Evolutionary conservation across 2,329 filamentous ascomycete species (phyloP), one percentile per base, ranked within the genome.

Genomic region (Incumbomyces lentus): DNA sequence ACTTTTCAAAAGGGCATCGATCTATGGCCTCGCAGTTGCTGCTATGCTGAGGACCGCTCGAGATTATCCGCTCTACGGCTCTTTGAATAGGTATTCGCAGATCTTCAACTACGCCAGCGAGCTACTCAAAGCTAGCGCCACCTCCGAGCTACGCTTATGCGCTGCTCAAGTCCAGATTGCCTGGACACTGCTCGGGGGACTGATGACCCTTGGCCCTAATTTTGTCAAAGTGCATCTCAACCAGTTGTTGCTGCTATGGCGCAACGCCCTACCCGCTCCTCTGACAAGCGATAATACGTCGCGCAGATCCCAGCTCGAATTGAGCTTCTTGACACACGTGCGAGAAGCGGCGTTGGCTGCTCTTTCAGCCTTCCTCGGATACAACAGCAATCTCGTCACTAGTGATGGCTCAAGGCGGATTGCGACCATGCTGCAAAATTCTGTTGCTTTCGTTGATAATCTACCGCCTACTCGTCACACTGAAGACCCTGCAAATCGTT

Each of bases 181-280:
- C 4, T 98, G 92, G 90, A 93, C 94, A 40, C 71, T 98, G 48
- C 94, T 98, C 39, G 92, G 93, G 32, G 92, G 93, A 0, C 70
- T 98, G 46, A 96, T 96, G 90, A 88, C 89, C 1, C 75, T 98
- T 1, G 92, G 92, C 0, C 90, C 92, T 3, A 96, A 95, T 63
- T 98, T 98, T 63, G 90, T 96, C 64, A 98, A 98, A 67, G 96
- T 96, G 18, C 92, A 98, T 65, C 75, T 98, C 6, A 90, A 89
- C 2, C 92, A 98, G 60, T 73, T 98, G 17, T 79, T 98, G 47
- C 70, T 98, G 7, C 71, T 98, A 6, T 98, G 92, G 92, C 95
- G 95, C 65, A 98, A 96, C 64, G 90, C 92, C 0, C 73, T 98
- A 10, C 90, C 93, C 0, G 95, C 93, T 59, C 90, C 93, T 5